Evolutionary conservation across 2,329 filamentous ascomycete species (phyloP).

Genomic region (Ceratocystis variospora): DNA sequence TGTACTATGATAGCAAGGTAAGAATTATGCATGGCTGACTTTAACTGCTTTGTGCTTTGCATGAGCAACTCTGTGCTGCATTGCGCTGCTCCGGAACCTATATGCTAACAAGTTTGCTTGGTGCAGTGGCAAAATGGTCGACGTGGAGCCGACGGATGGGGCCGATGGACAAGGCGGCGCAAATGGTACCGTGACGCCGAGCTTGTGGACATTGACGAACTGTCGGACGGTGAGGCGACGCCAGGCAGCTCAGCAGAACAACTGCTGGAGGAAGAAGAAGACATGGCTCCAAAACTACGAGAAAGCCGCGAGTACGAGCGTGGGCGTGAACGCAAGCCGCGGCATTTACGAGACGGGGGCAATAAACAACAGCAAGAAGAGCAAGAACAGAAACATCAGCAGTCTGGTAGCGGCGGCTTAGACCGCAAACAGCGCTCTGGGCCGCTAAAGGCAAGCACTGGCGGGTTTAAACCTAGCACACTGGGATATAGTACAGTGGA

Average conservation of each 20-base stretch:
- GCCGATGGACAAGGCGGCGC: slow-evolving; percentile 76
- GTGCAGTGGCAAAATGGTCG: slow-evolving; percentile 75
- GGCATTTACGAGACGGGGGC: neutral
- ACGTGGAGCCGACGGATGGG: slow-evolving; percentile 79
- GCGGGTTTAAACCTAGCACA: slow-evolving; percentile 19
- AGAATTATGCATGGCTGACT: slow-evolving; percentile 19
- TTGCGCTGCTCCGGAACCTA: neutral
- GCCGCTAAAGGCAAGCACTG: slow-evolving; percentile 7
- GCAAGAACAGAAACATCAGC: slow-evolving; percentile 5
- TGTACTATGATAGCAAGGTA: slow-evolving; percentile 96
- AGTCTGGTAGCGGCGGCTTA: neutral
- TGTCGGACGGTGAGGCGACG: slow-evolving; percentile 9
- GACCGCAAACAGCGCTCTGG: slow-evolving; percentile 15
- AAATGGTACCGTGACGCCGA: slow-evolving; percentile 98
- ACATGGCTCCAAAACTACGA: too few species aligned
- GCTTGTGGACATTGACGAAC: slow-evolving; percentile 56
- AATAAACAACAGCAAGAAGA: neutral
- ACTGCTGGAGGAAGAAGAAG: neutral
- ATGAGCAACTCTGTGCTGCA: neutral
- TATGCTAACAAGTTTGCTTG: slow-evolving; percentile 5
- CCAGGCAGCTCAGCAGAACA: neutral
- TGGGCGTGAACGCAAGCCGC: neutral
- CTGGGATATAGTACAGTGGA: slow-evolving; percentile 28
- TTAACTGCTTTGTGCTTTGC: neutral
- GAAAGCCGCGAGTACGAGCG: neutral